Evolutionary conservation across 331 rosid species (phyloP).

Genomic region (Dryas integrifolia): DNA sequence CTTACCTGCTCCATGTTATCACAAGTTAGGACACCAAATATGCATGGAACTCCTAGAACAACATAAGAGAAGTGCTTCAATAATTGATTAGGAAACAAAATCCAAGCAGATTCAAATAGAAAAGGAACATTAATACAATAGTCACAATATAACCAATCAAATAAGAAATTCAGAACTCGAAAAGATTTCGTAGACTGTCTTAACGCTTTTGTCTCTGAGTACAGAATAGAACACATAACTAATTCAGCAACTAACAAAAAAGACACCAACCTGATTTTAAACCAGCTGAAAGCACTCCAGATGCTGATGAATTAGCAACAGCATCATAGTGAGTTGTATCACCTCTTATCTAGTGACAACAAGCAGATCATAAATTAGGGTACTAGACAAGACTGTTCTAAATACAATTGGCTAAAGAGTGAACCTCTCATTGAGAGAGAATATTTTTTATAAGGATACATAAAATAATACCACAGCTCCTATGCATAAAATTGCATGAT

Average conservation of each 20-base stretch:
- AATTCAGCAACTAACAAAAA: neutral
- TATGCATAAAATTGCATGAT: conserved; percentile 78
- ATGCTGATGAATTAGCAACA: conserved; percentile 85
- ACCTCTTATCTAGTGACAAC: conserved; percentile 62
- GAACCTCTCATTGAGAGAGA: conserved; percentile 10
- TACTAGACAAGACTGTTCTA: conserved; percentile 6
- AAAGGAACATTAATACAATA: conserved; percentile 8
- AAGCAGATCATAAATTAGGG: conserved; percentile 15
- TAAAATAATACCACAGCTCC: conserved; percentile 86
- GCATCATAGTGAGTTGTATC: conserved; percentile 94
- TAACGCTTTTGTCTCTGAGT: neutral
- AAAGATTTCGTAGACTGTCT: neutral
- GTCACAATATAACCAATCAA: neutral
- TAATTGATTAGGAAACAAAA: conserved; percentile 13
- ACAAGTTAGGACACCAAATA: conserved; percentile 81
- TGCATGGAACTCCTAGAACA: conserved; percentile 79
- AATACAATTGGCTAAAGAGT: neutral
- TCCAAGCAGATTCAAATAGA: neutral
- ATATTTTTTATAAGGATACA: neutral
- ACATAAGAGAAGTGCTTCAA: conserved; percentile 35
- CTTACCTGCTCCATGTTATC: conserved; percentile 86
- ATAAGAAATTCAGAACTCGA: neutral
- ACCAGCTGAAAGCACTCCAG: conserved; percentile 93
- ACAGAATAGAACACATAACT: neutral
- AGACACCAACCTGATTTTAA: conserved; percentile 59